Evolutionary conservation across 805 yeast genomes (phyloP).

Genomic region (Alloascoidea hylecoeti): DNA sequence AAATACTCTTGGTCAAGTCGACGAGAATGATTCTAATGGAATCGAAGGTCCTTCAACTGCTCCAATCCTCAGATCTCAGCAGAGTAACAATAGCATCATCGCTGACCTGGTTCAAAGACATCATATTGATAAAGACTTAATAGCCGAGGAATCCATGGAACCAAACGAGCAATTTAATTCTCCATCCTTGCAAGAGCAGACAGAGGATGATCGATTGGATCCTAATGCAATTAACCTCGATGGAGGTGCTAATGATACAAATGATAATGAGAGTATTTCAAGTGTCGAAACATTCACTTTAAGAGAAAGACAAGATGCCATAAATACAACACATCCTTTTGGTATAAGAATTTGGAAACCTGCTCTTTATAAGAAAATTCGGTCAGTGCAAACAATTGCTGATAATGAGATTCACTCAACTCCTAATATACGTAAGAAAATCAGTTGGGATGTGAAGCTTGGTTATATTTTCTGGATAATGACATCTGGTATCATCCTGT

Average conservation of each 20-base stretch:
- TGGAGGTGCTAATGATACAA: too few relatives aligned
- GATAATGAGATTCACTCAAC: constrained; percentile 88
- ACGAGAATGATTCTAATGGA: too few relatives aligned
- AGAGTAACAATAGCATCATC: not conserved
- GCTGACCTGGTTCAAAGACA: constrained; percentile 1
- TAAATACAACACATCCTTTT: constrained; percentile 92
- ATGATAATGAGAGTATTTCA: constrained; percentile 17
- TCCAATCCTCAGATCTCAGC: too few relatives aligned
- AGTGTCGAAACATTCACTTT: constrained; percentile 77
- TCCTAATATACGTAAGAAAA: constrained; percentile 24
- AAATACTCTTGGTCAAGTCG: not conserved
- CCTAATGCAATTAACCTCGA: constrained; percentile 16
- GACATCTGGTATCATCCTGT: constrained; percentile 56
- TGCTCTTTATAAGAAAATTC: constrained; percentile 80
- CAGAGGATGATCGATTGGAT: constrained; percentile 16
- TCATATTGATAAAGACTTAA: not conserved
- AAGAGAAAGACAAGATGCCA: constrained; percentile 89
- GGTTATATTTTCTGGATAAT: constrained; percentile 65
- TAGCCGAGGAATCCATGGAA: not conserved
- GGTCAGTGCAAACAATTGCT: constrained; percentile 86
- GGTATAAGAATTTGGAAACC: constrained; percentile 99
- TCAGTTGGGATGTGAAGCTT: constrained; percentile 46
- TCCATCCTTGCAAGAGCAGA: constrained; percentile 2
- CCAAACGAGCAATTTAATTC: constrained; percentile 3
- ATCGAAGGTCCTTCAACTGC: not conserved